Percentiles rank a stretch among this genome's conserved stretches.
These are phyloP conservation scores for Biscogniauxia sp. DNA, from an alignment of 2,329 filamentous ascomycete species.

Conservation along the genomic window DNA sequence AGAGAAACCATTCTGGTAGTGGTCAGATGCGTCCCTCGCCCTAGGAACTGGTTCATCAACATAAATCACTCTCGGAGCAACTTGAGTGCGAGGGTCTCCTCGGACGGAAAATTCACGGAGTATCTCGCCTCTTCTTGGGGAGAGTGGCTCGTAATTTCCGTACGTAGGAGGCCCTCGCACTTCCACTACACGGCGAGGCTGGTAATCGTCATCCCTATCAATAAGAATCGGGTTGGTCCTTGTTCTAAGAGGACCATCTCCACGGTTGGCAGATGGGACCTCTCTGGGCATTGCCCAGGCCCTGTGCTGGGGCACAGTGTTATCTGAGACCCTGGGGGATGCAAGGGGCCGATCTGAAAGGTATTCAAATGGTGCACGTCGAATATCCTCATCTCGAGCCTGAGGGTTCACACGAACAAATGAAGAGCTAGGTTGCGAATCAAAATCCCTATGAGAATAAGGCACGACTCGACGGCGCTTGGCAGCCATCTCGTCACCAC, in stretches of 20 bases:
- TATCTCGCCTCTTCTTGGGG: slow-evolving; percentile 11
- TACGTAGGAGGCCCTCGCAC: slow-evolving; percentile 18
- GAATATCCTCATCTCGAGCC: slow-evolving; percentile 16
- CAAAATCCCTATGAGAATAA: slow-evolving; percentile 20
- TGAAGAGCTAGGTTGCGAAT: slow-evolving; percentile 15
- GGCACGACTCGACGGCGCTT: slow-evolving; percentile 25
- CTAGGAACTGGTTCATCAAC: slow-evolving; percentile 17
- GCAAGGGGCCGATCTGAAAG: slow-evolving; percentile 11
- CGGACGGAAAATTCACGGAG: slow-evolving; percentile 13
- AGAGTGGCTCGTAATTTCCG: slow-evolving; percentile 15
- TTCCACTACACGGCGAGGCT: slow-evolving; percentile 24
- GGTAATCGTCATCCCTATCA: slow-evolving; percentile 16
- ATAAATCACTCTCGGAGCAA: slow-evolving; percentile 21
- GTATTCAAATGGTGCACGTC: slow-evolving; percentile 16
- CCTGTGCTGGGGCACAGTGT: slow-evolving; percentile 12
- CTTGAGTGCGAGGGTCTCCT: slow-evolving; percentile 14
- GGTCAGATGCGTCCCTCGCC: slow-evolving; percentile 10
- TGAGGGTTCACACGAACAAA: slow-evolving; percentile 23
- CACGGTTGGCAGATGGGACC: slow-evolving; percentile 14
- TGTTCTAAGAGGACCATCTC: slow-evolving; percentile 15
- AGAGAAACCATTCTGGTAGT: slow-evolving; percentile 10
- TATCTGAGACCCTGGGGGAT: slow-evolving; percentile 5
- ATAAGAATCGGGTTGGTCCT: slow-evolving; percentile 23
- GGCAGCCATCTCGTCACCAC: slow-evolving; percentile 20
- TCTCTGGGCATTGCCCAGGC: slow-evolving; percentile 15